These are phyloP conservation scores for Thielaviopsis musarum DNA, from an alignment of 2,329 filamentous ascomycete species.

Conservation along the genomic window DNA sequence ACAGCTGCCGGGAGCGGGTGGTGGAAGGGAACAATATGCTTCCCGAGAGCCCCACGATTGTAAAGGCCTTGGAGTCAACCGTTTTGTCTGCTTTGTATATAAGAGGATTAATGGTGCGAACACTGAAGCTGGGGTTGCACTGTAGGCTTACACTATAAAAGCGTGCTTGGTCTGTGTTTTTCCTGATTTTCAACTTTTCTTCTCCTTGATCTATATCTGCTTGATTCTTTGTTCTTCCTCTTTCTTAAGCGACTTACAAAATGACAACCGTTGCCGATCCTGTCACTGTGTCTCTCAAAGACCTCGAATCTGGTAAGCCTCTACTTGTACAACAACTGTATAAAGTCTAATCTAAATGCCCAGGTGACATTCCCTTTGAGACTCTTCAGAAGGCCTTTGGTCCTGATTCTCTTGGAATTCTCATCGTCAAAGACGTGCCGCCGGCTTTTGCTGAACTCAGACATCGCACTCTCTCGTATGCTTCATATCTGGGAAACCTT, in stretches of 20 bases:
- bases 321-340: not conserved
- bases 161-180: not conserved
- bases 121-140: not conserved
- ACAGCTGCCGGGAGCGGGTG: not conserved
- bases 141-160: not conserved
- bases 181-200: not conserved
- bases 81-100: not conserved
- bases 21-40: not conserved
- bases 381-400: constrained; percentile 70
- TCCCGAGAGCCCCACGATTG: not conserved
- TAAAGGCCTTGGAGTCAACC: not conserved
- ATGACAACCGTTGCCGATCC: constrained; percentile 28
- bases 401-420: constrained; percentile 75
- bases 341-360: not conserved
- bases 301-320: constrained; percentile 38
- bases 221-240: not conserved
- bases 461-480: constrained; percentile 61
- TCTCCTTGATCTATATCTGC: not conserved
- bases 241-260: not conserved
- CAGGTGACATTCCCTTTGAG: constrained; percentile 51
- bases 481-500: constrained; percentile 76
- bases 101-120: not conserved
- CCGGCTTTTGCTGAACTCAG: constrained; percentile 54
- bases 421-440: constrained; percentile 80
- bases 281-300: constrained; percentile 43